Evolutionary conservation across 768 basidiomycete species (phyloP), one percentile per base, ranked within the genome.

Genomic region (Hericium rajendrae): DNA sequence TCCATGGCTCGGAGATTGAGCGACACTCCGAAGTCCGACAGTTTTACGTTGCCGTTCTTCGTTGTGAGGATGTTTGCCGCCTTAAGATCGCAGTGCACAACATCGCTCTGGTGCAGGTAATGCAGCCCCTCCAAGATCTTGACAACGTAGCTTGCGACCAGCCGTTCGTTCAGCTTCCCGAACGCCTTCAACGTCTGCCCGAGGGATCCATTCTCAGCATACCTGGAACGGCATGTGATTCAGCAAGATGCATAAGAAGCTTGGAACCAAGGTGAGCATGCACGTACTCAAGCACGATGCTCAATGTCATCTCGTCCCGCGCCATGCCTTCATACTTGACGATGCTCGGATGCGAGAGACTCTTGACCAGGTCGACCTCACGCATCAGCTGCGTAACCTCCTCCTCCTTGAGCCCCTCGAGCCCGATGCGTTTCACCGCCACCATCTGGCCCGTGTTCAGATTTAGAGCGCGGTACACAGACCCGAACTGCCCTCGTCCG

Each of bases 31-130:
- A 99, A 97, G 70, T 99, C 95, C 8, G 93, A 89, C 3, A 99
- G 81, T 73, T 98, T 98, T 67, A 97, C 86, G 66, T 98, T 97
- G 46, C 94, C 95, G 53, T 85, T 94, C 80, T 98, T 98, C 15
- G 94, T 98, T 13, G 91, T 94, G n/a, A 99, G 82, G 67, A 99
- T 97, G 69, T 98, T 99, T 22, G 95, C 95, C 0, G 95, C 94
- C 71, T 99, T 99, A 61, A 99, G 81, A 72, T 99, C 95, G 68
- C 95, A 97, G 68, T 99, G 95, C 9, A 97, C 94, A 58, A 97
- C 92, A 67, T 93, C 81, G 63, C 84, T 84, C 60, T 76, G 75
- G 71, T 99, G 95, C 13, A 99, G 82, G 70, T 97, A 98, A 66
- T 94, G 83, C 50, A 98, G 73, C 0, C 95, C 95, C 69, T 98